These are phyloP conservation scores for Narthecium ossifragum DNA, from an alignment of 106 monocot species.

Conservation along the genomic window DNA sequence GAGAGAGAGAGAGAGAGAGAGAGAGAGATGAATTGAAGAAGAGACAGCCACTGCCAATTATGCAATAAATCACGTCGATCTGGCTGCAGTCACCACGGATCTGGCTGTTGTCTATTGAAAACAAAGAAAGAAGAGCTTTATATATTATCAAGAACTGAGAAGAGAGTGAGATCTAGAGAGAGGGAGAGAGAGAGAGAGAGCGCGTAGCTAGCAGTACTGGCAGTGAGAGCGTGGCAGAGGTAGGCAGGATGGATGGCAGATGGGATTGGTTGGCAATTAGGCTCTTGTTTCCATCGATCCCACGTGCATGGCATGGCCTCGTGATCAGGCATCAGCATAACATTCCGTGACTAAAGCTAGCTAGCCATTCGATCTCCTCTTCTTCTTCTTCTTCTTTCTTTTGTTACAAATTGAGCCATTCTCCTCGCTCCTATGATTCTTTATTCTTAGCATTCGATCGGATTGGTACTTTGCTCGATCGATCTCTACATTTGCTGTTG, in stretches of 20 bases:
- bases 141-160: too few relatives aligned
- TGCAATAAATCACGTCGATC: slow-evolving; percentile 5
- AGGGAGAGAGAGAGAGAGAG: neutral
- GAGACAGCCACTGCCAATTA: slow-evolving; percentile 3
- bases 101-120: slow-evolving; percentile 1
- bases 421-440: too few relatives aligned
- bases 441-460: too few relatives aligned
- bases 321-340: neutral
- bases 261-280: neutral
- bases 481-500: too few relatives aligned
- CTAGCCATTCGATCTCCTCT: too few relatives aligned
- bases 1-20: too few relatives aligned
- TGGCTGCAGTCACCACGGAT: neutral
- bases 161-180: too few relatives aligned
- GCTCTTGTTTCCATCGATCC: neutral
- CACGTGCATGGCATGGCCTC: slow-evolving; percentile 2
- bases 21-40: slow-evolving; percentile 4
- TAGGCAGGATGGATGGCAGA: neutral
- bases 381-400: too few relatives aligned
- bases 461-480: too few relatives aligned
- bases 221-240: too few relatives aligned
- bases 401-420: too few relatives aligned
- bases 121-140: neutral
- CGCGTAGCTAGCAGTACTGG: too few relatives aligned
- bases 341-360: neutral